Base-by-base conservation (phyloP, 2,329 filamentous ascomycete species). In the Truncatella angustata region DNA sequence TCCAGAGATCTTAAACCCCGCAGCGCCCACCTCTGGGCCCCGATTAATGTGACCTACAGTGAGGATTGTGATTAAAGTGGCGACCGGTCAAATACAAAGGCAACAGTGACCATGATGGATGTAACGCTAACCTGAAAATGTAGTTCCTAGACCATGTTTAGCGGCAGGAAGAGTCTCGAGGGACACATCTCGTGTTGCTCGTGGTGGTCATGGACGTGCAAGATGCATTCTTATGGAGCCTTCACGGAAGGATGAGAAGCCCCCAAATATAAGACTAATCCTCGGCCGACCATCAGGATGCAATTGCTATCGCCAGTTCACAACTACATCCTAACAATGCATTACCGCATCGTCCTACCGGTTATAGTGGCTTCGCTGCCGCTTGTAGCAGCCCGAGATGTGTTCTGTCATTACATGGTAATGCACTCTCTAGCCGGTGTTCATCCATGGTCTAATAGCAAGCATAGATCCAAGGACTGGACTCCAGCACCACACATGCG, bases 361-460 rank as follows among this genome's bases (percentile, higher is more conserved):
- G 44, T 18, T 11, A 7, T 35, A 20, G 28, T 28, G 28, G 26
- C 30, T 34, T 35, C 24, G 11, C 16, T 32, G 21, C 34, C 46
- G 14, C 32, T 44, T 42, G 26, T 30, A n/a, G 35, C 51, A 21
- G 48, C 36, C 21, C 23, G 37, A 11, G 40, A 50, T 35, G 52
- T 50, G 2, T 54, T 54, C 20, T 40, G 46, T 14, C 52, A 50
- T 14, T 54, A 54, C 26, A 54, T 54, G 52, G 52, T 47, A 24
- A 1, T 4, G 7, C 3, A 14, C 32, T 16, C 32, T 7, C 3
- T 21, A 5, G 7, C 21, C 5, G 34, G 14, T 18, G 26, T 20
- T 16, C 10, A 5, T 10, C 35, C 24, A 30, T n/a, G 20, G 21
- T 16, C 32, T n/a, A 12, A 20, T n/a, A 23, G 20, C 4, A 28